Base-by-base conservation (phyloP, 2,329 filamentous ascomycete species). In the Talaromyces amestolkiae region DNA sequence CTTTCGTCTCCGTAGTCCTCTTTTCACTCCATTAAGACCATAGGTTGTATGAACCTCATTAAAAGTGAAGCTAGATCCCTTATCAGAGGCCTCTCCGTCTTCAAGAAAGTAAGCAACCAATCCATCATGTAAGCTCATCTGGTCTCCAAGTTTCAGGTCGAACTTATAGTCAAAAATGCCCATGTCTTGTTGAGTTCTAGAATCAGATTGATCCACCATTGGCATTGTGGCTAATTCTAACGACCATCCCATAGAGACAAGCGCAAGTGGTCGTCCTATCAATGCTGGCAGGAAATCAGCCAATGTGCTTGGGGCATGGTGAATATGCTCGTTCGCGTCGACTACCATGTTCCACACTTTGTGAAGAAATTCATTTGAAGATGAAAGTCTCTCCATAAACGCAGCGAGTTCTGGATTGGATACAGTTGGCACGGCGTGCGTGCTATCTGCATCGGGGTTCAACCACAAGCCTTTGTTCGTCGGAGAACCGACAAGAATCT, bases 221-320 rank as follows among this genome's bases (percentile, higher is more conserved):
- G 19, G 8, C 8, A 8, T 11, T 3, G 41, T 47, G 1, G 68
- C 68, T 0, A 78, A 66, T 61, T 78, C 75, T 0, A 78, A 66
- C 5, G 67, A 70, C 63, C 64, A 73, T 2, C 73, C 76, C 3
- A 71, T 67, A 41, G 75, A 72, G 15, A 72, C 70, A 3, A 78
- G 67, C 1, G 76, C 76, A 1, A 79, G 65, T 0, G 77, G 77
- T 35, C 70, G 70, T 2, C 77, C 77, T 17, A 78, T 63, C 2
- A 77, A 47, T 6, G 39, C 13, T 3, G 13, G 13, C 6, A 41
- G 39, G 13, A 41, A 41, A 7, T n/a, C 39, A 13, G 39, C 39
- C 13, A 17, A 41, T 15, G 39, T n/a, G 15, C 13, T 41, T 13
- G 39, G 39, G 4, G 39, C 39, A 17, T 17, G 15, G 13, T 17